Evolutionary conservation across 176 grass and related monocot genomes (phyloP), one percentile per base, ranked within the genome.

Genomic region (Ananas comosus): DNA sequence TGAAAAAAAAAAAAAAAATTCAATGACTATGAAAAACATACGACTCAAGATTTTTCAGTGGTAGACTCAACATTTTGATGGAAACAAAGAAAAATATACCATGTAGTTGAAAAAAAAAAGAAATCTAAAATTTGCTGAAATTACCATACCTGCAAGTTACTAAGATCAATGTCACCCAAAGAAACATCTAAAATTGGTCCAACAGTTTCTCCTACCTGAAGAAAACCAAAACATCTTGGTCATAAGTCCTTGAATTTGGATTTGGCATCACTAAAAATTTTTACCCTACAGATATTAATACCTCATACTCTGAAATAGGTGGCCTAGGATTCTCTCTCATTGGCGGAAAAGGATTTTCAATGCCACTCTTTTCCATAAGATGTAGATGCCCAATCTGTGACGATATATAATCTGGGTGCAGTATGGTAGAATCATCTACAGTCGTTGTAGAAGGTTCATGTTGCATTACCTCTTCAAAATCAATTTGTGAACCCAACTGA

Each of bases 291-390:
- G 23, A 29, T 42, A 42, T 69, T 65, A 52, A 83, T 91, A 94
- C 95, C 83, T 99, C 95, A 66, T 82, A 84, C 48, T 84, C 94
- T 17, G 85, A 80, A 83, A 69, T 80, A 75, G 75, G 76, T 71
- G 83, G 68, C 73, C 81, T 81, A 66, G 82, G 64, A 13, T 81
- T 99, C 67, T 93, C 94, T 63, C 12, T 74, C 59, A 93, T 65
- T 68, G 85, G 87, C 58, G 85, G 49, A 76, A 82, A 99, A 70
- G 88, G 80, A 82, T 99, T 99, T 57, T 93, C 87, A 74, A 93
- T 87, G 64, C 70, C 75, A 58, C 66, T 86, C 76, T 78, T 85
- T 24, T 66, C 76, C 48, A 51, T 66, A 19, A 63, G 50, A 2
- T 65, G 70, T 71, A 42, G 70, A 66, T 74, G 65, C 57, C 83